Evolutionary conservation across 2,329 filamentous ascomycete genomes (phyloP), one percentile per base, ranked within the genome.

Genomic region (Penicillium expansum): DNA sequence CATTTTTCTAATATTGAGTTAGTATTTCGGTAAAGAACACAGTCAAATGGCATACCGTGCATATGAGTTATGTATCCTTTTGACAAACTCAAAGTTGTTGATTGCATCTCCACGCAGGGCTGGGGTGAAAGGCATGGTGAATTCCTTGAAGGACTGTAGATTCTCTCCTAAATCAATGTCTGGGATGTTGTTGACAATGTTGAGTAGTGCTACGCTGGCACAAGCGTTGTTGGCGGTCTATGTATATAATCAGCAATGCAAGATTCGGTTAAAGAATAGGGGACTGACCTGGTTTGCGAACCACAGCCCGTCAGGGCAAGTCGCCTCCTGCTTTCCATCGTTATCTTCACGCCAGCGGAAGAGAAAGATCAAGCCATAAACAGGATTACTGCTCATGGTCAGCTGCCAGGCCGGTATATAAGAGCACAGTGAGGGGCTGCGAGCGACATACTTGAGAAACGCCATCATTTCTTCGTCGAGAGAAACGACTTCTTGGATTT

Each of bases 201-300:
- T 97, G 65, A 97, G 82, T 63, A 97, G 80, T 4, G 94, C 92
- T 44, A 97, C 85, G n/a, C 91, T 94, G 20, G 91, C 94, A 74
- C 94, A 99, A 27, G 91, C 88, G 73, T 96, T 96, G 54, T 84
- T 82, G 0, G 86, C 88, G 1, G 90, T 91, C 87, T 93, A 59
- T 13, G 20, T n/a, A 10, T 20, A 38, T 20, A 14, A 11, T n/a
- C 2, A 11, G 18, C 44, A 53, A 58, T 27, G 42, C 45, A 41
- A 38, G 30, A 48, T 57, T 48, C n/a, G 38, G 20, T 30, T 47
- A 20, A 42, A 45, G 6, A 10, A 7, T 30, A 24, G 10, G 22
- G 22, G 24, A 66, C 76, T 20, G 70, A 90, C 88, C 77, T 96
- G 93, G 68, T 97, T 97, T 29, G 92, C 92, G 72, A 97, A 97